Conservation (phyloP, 768 basidiomycete genomes). For the Mycena pura region DNA sequence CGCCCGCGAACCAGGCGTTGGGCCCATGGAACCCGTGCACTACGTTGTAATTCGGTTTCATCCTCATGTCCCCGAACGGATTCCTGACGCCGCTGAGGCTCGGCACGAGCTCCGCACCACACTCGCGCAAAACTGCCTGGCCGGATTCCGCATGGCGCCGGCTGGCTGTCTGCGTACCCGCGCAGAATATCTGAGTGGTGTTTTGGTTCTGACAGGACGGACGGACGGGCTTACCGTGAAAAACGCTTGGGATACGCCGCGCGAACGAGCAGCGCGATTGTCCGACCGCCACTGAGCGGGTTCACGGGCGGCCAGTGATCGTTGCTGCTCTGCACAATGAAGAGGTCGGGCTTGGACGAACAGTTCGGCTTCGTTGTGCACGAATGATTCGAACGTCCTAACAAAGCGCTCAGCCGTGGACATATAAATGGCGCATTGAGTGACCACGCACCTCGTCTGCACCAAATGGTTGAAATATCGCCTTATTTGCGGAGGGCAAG, state of each 20-base stretch:
- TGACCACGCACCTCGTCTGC: not conserved
- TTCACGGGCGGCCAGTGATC: not conserved
- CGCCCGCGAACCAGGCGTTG: not conserved
- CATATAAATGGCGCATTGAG: not conserved
- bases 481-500: not conserved
- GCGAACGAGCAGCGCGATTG: not conserved
- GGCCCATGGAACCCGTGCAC: not conserved
- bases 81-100: not conserved
- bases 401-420: not conserved
- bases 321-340: not conserved
- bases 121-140: not conserved
- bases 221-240: not conserved
- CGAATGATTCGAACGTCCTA: conserved; percentile 8
- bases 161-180: not conserved
- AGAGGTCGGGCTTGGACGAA: not conserved
- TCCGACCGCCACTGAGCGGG: not conserved
- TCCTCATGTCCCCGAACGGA: not conserved
- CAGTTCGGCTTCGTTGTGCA: not conserved
- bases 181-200: not conserved
- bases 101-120: not conserved
- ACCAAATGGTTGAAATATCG: not conserved
- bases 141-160: not conserved
- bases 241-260: not conserved
- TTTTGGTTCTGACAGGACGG: not conserved
- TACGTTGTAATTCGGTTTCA: not conserved